phyloP scores from a whole-genome alignment of 176 grass and related monocot genomes.

The Raddia distichophylla region DNA sequence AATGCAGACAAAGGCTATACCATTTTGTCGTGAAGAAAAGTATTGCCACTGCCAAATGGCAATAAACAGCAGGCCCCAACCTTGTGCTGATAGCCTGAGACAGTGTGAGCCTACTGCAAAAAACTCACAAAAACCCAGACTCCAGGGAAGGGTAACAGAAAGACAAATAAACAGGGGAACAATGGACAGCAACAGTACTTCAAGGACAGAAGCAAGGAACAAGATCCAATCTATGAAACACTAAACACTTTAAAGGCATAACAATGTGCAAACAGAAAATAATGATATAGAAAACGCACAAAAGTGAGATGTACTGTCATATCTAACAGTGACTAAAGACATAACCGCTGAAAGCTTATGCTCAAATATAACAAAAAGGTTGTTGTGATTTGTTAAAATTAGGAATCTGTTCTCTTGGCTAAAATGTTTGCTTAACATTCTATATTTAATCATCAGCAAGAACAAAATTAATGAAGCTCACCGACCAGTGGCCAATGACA shows the following conservation, averaged over 20 bases:
- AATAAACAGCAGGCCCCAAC: not conserved
- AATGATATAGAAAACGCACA: not conserved
- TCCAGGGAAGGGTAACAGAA: not conserved
- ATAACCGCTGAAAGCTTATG: not conserved
- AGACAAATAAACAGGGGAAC: not conserved
- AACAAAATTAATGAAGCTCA: not conserved
- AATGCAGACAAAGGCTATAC: slow-evolving; percentile 20
- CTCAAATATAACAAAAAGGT: not conserved
- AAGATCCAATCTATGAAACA: not conserved
- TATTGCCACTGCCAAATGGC: not conserved
- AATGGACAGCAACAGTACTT: not conserved
- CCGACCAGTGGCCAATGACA: not conserved
- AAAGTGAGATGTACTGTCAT: not conserved
- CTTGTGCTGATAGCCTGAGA: not conserved
- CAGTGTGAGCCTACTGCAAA: not conserved
- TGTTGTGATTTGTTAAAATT: not conserved
- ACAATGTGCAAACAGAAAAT: not conserved
- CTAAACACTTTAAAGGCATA: not conserved
- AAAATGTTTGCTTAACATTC: not conserved
- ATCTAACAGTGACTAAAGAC: not conserved
- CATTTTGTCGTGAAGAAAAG: slow-evolving; percentile 10
- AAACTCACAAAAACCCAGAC: not conserved
- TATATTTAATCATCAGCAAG: not conserved
- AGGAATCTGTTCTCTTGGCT: not conserved
- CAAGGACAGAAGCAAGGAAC: not conserved